Percentiles rank a stretch among this genome's conserved stretches.
phyloP scores from a whole-genome alignment of 345 rosid genomes.

The Punica granatum region DNA sequence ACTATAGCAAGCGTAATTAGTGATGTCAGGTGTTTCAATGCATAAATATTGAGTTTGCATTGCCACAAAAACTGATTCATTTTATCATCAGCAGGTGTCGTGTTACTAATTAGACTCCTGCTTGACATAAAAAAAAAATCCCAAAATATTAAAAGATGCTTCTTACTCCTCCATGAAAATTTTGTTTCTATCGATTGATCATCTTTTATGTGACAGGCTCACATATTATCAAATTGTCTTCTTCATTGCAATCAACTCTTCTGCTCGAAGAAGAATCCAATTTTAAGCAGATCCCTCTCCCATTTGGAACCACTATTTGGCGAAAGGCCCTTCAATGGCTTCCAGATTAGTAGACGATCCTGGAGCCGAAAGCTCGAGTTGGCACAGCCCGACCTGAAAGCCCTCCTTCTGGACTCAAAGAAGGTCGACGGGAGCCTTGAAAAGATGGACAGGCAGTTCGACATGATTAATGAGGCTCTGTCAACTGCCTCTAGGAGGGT shows the following conservation, averaged over 20 bases:
- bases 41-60: too few species aligned
- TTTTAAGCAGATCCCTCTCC: too few species aligned
- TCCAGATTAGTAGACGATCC: conserved; percentile 19
- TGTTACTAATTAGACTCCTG: too few species aligned
- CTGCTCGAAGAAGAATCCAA: neutral
- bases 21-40: too few species aligned
- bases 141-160: too few species aligned
- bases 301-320: neutral
- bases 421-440: conserved; percentile 26
- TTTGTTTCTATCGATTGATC: too few species aligned
- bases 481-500: conserved; percentile 33
- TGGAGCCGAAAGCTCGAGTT: conserved; percentile 23
- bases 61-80: too few species aligned
- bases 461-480: conserved; percentile 25
- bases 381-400: conserved; percentile 37
- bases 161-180: too few species aligned
- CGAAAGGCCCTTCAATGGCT: conserved; percentile 3
- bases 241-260: neutral
- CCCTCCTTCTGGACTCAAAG: conserved; percentile 24
- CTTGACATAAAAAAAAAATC: too few species aligned
- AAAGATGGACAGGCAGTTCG: conserved; percentile 32
- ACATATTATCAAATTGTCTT: neutral
- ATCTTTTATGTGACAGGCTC: too few species aligned
- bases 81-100: too few species aligned
- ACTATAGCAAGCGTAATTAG: too few species aligned